Base-by-base conservation (phyloP, 169 alveolate genomes). In the Plasmodium coatneyi region DNA sequence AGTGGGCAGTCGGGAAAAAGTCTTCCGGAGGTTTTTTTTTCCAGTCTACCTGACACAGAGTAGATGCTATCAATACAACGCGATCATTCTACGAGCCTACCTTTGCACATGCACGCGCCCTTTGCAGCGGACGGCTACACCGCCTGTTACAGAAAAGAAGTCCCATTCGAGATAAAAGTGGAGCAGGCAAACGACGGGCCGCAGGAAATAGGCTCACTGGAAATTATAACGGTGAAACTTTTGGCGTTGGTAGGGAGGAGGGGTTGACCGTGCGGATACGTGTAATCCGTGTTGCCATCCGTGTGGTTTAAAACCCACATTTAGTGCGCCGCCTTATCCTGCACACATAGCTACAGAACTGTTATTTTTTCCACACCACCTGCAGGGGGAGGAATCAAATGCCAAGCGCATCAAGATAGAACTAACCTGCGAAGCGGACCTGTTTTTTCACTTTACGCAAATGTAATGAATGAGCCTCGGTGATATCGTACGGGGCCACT, bases 401-500 rank as follows among this genome's bases (percentile, higher is more conserved):
- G 97, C 98, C 19, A 84, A 95, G 82, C 96, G 97, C 52, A 95
- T 98, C 32, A 97, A 97, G 89, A 95, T 98, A 22, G 99, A 98
- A 87, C 80, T 97, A 30, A 96, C 99, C 32, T 95, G 98, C 86
- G 99, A 98, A 93, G 97, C 98, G 93, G 99, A 98, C 94, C 93
- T 98, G 72, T 98, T 98, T 95, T 98, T 98, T 92, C 99, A 98
- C 93, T 98, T 97, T 92, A 96, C 98, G 14, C 99, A 98, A 89
- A 79, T 90, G 90, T 80, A 92, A 32, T 82, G 94, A 49, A 71
- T 76, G 71, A 14, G 32, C 19, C 28, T n/a, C 76, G 79, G 56
- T 71, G 49, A 34, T 34, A 60, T 9, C 39, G 10, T 81, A 81
- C 3, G 54, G 34, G 76, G 34, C 0, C 43, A 39, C 41, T 54